Evolutionary conservation across 2,329 filamentous ascomycete species (phyloP).

Genomic region (Penicillium sp.): DNA sequence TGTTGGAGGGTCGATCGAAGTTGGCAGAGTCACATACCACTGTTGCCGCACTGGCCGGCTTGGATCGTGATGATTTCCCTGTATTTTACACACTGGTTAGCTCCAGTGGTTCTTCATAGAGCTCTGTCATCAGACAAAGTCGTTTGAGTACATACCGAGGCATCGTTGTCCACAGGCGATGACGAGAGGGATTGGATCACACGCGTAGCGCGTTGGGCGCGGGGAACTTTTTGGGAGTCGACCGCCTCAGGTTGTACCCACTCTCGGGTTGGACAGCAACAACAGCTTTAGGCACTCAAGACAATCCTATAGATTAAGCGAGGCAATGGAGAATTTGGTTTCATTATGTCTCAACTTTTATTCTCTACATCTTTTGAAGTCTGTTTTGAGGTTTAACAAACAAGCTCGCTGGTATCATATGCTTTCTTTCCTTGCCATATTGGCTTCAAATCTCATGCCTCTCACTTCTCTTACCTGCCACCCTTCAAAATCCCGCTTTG

Average conservation of each 20-base stretch:
- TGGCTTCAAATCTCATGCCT: neutral
- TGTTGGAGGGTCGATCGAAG: constrained; percentile 23
- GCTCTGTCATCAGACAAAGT: neutral
- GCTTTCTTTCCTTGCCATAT: neutral
- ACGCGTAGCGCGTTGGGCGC: constrained; percentile 42
- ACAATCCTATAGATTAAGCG: too few relatives aligned
- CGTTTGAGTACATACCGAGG: constrained; percentile 36
- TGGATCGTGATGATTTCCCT: constrained; percentile 99
- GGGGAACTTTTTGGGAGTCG: constrained; percentile 34
- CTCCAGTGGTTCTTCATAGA: neutral
- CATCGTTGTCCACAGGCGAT: constrained; percentile 39
- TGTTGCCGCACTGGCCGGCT: constrained; percentile 99
- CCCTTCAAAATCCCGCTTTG: constrained; percentile 39
- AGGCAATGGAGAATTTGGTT: too few relatives aligned
- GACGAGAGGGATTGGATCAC: constrained; percentile 32
- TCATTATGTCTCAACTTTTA: too few relatives aligned
- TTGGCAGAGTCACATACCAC: constrained; percentile 69
- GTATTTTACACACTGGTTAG: constrained; percentile 15
- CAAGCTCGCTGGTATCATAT: neutral
- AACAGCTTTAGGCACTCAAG: neutral
- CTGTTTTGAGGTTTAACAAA: neutral
- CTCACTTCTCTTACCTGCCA: neutral
- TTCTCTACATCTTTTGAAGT: neutral
- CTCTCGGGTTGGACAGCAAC: constrained; percentile 14
- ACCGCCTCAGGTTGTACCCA: constrained; percentile 32